Evolutionary conservation across 495 filamentous ascomycete species (phyloP), one percentile per base, ranked within the genome.

Genomic region (Penicillium antarcticum): DNA sequence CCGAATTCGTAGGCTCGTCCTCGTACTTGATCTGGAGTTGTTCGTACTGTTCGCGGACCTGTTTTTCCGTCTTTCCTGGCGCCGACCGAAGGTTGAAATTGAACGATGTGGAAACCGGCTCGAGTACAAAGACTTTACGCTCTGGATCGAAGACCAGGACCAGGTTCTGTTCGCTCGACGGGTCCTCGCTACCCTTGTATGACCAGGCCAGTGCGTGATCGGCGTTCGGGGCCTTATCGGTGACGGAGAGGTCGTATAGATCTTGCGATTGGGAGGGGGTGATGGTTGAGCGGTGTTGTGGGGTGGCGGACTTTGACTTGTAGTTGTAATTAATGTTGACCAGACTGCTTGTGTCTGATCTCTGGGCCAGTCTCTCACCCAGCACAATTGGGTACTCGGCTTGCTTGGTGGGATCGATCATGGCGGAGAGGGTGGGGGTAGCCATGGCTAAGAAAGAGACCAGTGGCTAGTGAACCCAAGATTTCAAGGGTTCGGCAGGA

Each of bases 81-180:
- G 76, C 74, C 26, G 76, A 73, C 18, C 69, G 68, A 6, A 84
- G 68, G 48, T 84, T 84, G 74, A 84, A 83, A 52, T 79, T 79
- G 53, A 80, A 68, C 21, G 74, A 71, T 19, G 70, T 72, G 44
- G 70, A 61, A 8, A 84, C 67, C 13, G 75, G 70, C 51, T 82
- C 77, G 18, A 83, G 62, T 7, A 77, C 75, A 40, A 80, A 78
- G 11, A 65, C 71, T 48, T 80, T 76, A 8, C 72, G 70, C 2
- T 62, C 57, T 3, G 74, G 63, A 52, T 84, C 77, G 55, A 81
- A 84, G 35, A 83, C 65, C 26, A 84, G 59, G 12, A 78, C 73
- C 40, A 76, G 66, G 31, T 70, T 68, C 33, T 62, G 68, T 26
- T 70, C 66, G 34, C 70, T 65, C 5, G 65, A 61, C 4, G 73